Conservation (phyloP, 2,329 filamentous ascomycete genomes). For the Tolypocladium tundrense region DNA sequence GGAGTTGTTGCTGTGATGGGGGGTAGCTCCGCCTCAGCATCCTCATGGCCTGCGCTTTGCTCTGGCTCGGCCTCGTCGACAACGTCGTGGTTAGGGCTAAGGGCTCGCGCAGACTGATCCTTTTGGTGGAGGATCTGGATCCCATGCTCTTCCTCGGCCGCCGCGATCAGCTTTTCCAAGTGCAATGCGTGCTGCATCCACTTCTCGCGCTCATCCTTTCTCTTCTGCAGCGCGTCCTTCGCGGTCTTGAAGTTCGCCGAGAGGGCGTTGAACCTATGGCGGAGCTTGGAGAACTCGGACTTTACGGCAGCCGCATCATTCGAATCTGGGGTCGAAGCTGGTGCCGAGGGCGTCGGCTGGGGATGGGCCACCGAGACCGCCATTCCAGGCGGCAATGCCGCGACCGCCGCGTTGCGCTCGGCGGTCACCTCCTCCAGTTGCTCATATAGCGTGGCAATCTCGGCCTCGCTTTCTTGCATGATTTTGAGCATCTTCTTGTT, state of each 20-base stretch:
- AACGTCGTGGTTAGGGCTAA: background rate
- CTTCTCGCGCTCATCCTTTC: conserved; percentile 28
- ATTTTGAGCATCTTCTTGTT: background rate
- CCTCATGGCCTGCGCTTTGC: background rate
- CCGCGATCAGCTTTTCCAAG: conserved; percentile 31
- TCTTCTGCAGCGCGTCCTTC: conserved; percentile 26
- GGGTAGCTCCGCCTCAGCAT: background rate
- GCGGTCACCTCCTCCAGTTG: background rate
- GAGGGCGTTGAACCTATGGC: conserved; percentile 29
- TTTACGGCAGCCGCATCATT: conserved; percentile 11
- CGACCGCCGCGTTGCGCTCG: background rate
- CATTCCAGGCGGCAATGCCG: background rate
- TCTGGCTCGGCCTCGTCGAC: background rate
- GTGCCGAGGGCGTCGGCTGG: background rate
- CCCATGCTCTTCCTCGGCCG: conserved; percentile 27
- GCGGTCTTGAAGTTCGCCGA: conserved; percentile 29
- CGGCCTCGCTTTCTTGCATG: background rate
- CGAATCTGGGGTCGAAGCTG: background rate
- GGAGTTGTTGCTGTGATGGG: background rate
- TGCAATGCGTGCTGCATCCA: conserved; percentile 36
- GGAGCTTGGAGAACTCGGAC: conserved; percentile 25
- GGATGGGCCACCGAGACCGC: background rate
- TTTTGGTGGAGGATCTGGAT: conserved; percentile 17
- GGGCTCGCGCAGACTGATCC: background rate
- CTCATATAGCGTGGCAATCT: background rate